Base-by-base conservation (phyloP, 768 basidiomycete genomes). In the Russula dissimulans region DNA sequence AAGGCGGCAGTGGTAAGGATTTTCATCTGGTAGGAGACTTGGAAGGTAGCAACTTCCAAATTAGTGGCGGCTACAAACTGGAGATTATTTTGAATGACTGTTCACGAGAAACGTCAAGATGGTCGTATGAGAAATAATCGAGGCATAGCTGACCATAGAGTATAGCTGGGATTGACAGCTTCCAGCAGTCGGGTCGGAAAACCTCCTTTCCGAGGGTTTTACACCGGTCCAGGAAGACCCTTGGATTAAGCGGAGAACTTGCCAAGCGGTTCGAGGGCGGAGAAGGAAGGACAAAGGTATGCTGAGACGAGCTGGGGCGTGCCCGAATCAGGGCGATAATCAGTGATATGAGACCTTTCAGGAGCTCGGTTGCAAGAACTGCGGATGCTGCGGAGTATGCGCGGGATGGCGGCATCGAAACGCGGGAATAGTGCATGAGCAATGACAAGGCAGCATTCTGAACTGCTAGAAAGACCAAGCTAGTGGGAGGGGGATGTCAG, bases 1-100 rank as follows among this genome's bases (percentile, higher is more conserved):
- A 94, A 94, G 43, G 80, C 89, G 17, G 91, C 93, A 22, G 93
- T 95, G 41, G 93, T 95, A 65, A 95, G 83, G 69, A 95, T 93
- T 74, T 95, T 95, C 93, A 95, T 95, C 72, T 95, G 93, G 73
- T 95, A 95, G 46, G 86, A 91, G 70, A 95, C 93, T 73, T 97
- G 95, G 74, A 98, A 98, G 15, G 94, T 97, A 22, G 95, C 94
- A 15, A 91, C 93, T 65, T 93, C 87, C 61, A 98, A 78, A 72
- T 98, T 97, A 45, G 89, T 87, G 5, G 90, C 91, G 38, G 95
- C 95, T 55, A 95, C 86, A 72, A 92, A 97, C 73, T 97, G 95
- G 38, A 98, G 78, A 76, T 92, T 92, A 76, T 95, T 95, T 78
- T 97, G 91, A 61, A 95, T 83, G 69, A 93, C 89, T 84, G 68